These are phyloP conservation scores for Coniella lustricola DNA, from an alignment of 2,329 filamentous ascomycete genomes.

Conservation along the genomic window DNA sequence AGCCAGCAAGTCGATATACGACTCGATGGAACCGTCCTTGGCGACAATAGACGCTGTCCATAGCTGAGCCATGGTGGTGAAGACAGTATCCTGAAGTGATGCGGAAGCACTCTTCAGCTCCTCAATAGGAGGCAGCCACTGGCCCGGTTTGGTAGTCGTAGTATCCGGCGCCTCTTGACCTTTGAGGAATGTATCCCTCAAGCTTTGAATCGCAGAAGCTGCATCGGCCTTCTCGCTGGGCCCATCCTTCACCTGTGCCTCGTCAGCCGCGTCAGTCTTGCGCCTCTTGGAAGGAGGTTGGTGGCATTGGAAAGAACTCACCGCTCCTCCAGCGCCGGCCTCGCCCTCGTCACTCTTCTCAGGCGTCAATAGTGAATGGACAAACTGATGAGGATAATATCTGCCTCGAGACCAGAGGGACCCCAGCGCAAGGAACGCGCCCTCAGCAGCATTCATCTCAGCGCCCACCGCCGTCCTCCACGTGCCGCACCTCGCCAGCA, in stretches of 20 bases:
- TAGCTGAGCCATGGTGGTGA: conserved; percentile 40
- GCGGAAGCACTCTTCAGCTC: neutral
- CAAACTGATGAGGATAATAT: conserved; percentile 29
- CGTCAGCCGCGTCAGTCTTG: conserved; percentile 11
- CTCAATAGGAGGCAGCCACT: conserved; percentile 11
- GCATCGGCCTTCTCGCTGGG: neutral
- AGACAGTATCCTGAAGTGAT: conserved; percentile 30
- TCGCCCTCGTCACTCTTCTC: too few species aligned
- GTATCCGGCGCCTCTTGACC: neutral
- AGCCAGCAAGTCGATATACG: conserved; percentile 56
- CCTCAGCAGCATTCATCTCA: conserved; percentile 39
- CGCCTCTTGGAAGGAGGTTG: neutral
- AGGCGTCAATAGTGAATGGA: neutral
- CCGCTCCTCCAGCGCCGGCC: too few species aligned
- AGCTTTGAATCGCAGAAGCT: neutral
- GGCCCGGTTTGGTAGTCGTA: neutral
- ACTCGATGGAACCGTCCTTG: conserved; percentile 24
- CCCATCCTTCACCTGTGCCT: neutral
- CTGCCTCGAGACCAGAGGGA: conserved; percentile 37
- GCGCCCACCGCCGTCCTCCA: conserved; percentile 45
- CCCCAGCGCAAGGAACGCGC: conserved; percentile 37
- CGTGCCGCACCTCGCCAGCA: conserved; percentile 43
- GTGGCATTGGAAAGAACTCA: neutral
- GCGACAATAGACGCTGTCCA: conserved; percentile 36
- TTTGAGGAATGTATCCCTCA: conserved; percentile 2